These are phyloP conservation scores for Trichoderma aggressivum DNA, from an alignment of 2,329 filamentous ascomycete species.

Conservation along the genomic window DNA sequence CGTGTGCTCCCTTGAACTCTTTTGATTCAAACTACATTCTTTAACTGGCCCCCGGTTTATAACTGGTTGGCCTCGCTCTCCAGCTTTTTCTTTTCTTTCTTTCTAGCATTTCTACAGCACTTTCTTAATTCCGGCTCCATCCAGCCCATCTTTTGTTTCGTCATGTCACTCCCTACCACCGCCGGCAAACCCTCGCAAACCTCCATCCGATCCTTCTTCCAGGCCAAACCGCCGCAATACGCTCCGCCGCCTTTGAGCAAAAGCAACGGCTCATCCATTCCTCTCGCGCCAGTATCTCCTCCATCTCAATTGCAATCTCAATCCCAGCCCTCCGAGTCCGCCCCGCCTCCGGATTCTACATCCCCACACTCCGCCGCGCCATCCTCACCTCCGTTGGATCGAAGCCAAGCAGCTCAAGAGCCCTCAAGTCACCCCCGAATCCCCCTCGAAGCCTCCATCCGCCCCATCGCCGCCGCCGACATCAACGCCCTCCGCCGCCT, in stretches of 20 bases:
- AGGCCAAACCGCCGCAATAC: slow-evolving; percentile 41
- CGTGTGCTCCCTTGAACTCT: background rate
- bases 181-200: slow-evolving; percentile 43
- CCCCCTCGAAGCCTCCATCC: slow-evolving; percentile 51
- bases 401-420: slow-evolving; percentile 23
- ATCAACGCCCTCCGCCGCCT: slow-evolving; percentile 60
- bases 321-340: slow-evolving; percentile 19
- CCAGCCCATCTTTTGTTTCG: background rate
- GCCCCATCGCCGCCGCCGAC: slow-evolving; percentile 48
- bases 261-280: slow-evolving; percentile 21
- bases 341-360: background rate
- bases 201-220: slow-evolving; percentile 63
- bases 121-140: background rate
- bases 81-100: background rate
- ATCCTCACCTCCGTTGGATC: slow-evolving; percentile 29
- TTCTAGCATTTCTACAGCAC: background rate
- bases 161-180: slow-evolving; percentile 41
- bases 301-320: background rate
- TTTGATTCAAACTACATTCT: background rate
- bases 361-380: slow-evolving; percentile 15
- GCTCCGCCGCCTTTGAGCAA: slow-evolving; percentile 32
- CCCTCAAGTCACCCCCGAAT: slow-evolving; percentile 21
- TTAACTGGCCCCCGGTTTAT: background rate
- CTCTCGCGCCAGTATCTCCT: background rate
- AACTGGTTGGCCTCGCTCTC: background rate